Conservation (phyloP, 2,329 filamentous ascomycete genomes). For the Pseudocercospora pini-densiflorae region DNA sequence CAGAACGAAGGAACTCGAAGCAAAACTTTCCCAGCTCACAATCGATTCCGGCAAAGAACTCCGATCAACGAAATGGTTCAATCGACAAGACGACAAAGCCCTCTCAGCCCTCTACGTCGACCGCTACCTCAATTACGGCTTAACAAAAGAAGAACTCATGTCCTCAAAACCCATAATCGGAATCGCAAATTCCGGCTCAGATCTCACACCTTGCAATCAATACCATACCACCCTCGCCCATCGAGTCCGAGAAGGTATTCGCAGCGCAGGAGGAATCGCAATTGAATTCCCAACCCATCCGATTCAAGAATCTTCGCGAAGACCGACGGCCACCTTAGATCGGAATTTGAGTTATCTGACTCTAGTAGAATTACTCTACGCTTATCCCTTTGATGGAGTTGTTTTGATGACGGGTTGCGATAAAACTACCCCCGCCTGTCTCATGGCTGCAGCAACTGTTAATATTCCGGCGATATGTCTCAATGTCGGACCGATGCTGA, state of each 20-base stretch:
- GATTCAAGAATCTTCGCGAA: constrained; percentile 36
- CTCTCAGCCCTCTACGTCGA: constrained; percentile 39
- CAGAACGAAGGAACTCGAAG: constrained; percentile 36
- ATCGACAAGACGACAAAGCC: constrained; percentile 35
- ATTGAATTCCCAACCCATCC: constrained; percentile 40
- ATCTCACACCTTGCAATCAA: constrained; percentile 39
- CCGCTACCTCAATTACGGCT: constrained; percentile 38
- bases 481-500: constrained; percentile 40
- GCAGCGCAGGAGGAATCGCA: constrained; percentile 36
- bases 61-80: constrained; percentile 37
- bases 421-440: constrained; percentile 39
- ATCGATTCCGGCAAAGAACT: constrained; percentile 16
- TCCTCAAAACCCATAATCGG: constrained; percentile 38
- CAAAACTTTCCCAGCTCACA: constrained; percentile 31
- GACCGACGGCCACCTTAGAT: constrained; percentile 38
- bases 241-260: constrained; percentile 37
- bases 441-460: constrained; percentile 40
- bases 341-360: constrained; percentile 37
- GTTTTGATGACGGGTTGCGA: constrained; percentile 39
- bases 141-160: constrained; percentile 36
- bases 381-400: constrained; percentile 39
- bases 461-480: constrained; percentile 39
- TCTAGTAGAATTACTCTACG: constrained; percentile 38
- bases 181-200: constrained; percentile 38
- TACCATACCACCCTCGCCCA: constrained; percentile 37